Percentiles rank a stretch among this genome's conserved stretches.
Evolutionary conservation across 176 grass and related monocot genomes (phyloP).

Genomic region (Ampelocalamus luodianensis): DNA sequence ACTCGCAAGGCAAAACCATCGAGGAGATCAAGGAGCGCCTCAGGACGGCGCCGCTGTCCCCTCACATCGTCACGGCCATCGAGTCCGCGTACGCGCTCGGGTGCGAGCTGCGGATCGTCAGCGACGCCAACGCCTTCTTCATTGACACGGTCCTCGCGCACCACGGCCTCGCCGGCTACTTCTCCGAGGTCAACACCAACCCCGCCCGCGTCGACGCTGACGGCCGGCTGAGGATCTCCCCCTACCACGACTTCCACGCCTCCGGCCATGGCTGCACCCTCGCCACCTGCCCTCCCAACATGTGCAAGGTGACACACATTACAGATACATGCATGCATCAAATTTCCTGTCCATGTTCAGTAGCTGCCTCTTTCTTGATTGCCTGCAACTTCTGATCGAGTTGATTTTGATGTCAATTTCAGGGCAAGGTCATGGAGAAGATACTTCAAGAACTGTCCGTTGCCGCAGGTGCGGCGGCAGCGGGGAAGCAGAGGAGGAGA

Average conservation of each 20-base stretch:
- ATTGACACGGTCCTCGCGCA: constrained; percentile 69
- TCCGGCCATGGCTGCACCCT: constrained; percentile 63
- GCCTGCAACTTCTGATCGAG: not conserved
- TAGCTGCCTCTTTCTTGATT: not conserved
- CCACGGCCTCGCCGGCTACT: constrained; percentile 70
- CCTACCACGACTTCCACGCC: constrained; percentile 59
- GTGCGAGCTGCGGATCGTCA: constrained; percentile 78
- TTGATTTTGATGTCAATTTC: not conserved
- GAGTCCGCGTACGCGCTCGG: constrained; percentile 60
- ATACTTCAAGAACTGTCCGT: constrained; percentile 38
- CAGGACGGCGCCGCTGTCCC: constrained; percentile 55
- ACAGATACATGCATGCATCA: not conserved
- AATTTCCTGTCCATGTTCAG: not conserved
- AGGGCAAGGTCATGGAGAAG: constrained; percentile 74
- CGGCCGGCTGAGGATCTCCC: constrained; percentile 65
- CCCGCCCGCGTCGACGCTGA: constrained; percentile 61
- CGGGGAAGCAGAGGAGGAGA: constrained; percentile 43
- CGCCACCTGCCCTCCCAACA: constrained; percentile 82
- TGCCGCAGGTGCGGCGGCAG: constrained; percentile 4
- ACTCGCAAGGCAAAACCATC: constrained; percentile 51
- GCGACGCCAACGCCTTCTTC: constrained; percentile 92
- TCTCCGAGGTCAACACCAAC: constrained; percentile 77
- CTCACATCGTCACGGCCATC: constrained; percentile 55
- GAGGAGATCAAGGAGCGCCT: constrained; percentile 59
- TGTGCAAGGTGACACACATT: constrained; percentile 81